Conservation (phyloP, 2,329 filamentous ascomycete species). For the Trichoderma cornu-damae region DNA sequence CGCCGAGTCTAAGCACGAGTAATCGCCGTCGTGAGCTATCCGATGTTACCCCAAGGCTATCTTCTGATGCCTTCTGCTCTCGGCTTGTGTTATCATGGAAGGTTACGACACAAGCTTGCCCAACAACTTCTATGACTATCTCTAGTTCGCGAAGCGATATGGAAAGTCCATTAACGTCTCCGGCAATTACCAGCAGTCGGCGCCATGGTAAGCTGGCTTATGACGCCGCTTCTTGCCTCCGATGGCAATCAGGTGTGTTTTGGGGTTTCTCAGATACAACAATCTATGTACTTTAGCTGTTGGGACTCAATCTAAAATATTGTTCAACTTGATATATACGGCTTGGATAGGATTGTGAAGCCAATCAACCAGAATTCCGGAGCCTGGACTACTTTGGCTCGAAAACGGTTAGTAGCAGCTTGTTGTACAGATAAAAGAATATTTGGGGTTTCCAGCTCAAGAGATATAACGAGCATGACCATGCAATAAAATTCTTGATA, state of each 20-base stretch:
- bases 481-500: not conserved
- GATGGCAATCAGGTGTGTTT: not conserved
- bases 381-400: not conserved
- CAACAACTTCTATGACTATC: conserved; percentile 36
- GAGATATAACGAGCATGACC: not conserved
- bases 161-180: conserved; percentile 17
- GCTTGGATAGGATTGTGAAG: not conserved
- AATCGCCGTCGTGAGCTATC: conserved; percentile 25
- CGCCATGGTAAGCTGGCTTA: conserved; percentile 45
- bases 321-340: not conserved
- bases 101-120: conserved; percentile 37
- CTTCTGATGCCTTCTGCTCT: conserved; percentile 35
- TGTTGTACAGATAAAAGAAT: not conserved
- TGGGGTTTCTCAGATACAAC: not conserved
- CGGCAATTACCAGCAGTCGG: conserved; percentile 36
- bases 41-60: conserved; percentile 33
- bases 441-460: not conserved
- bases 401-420: too few species aligned
- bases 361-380: not conserved
- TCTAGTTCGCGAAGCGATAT: conserved; percentile 17
- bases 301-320: not conserved
- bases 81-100: conserved; percentile 40
- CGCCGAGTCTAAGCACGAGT: conserved; percentile 7
- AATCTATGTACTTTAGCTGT: not conserved
- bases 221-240: not conserved